These are phyloP conservation scores for Linum usitatissimum DNA, from an alignment of 345 rosid species.

Conservation along the genomic window DNA sequence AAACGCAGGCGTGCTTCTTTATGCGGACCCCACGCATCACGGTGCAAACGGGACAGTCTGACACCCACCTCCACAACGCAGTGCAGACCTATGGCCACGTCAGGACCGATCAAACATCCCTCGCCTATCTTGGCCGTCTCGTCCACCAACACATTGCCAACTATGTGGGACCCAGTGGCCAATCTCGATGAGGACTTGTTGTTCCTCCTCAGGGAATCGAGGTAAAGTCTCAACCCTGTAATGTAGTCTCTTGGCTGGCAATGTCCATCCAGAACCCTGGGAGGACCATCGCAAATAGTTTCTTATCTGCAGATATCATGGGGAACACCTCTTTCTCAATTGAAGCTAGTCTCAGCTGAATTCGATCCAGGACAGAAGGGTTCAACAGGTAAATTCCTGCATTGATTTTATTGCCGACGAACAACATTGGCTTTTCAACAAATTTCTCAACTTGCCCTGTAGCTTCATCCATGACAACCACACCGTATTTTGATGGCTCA, in stretches of 20 bases:
- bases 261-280: constrained; percentile 99
- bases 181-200: constrained; percentile 43
- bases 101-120: constrained; percentile 94
- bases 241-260: constrained; percentile 95
- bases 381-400: constrained; percentile 91
- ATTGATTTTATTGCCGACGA: constrained; percentile 95
- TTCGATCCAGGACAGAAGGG: constrained; percentile 78
- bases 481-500: constrained; percentile 97
- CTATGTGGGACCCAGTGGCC: constrained; percentile 49
- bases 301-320: constrained; percentile 61
- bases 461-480: constrained; percentile 83
- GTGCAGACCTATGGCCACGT: constrained; percentile 91
- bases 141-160: constrained; percentile 82
- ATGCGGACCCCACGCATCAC: constrained; percentile 95
- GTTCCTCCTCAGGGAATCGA: constrained; percentile 64
- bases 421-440: constrained; percentile 84
- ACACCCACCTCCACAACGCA: constrained; percentile 91
- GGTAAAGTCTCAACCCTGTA: constrained; percentile 81
- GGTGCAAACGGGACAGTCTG: constrained; percentile 89
- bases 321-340: constrained; percentile 97
- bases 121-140: constrained; percentile 89
- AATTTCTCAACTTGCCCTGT: constrained; percentile 76
- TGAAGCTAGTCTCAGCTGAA: constrained; percentile 86
- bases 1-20: constrained; percentile 90
- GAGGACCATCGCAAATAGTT: constrained; percentile 85